These are phyloP conservation scores for Penicillium cataractarum DNA, from an alignment of 495 filamentous ascomycete species.

Conservation along the genomic window DNA sequence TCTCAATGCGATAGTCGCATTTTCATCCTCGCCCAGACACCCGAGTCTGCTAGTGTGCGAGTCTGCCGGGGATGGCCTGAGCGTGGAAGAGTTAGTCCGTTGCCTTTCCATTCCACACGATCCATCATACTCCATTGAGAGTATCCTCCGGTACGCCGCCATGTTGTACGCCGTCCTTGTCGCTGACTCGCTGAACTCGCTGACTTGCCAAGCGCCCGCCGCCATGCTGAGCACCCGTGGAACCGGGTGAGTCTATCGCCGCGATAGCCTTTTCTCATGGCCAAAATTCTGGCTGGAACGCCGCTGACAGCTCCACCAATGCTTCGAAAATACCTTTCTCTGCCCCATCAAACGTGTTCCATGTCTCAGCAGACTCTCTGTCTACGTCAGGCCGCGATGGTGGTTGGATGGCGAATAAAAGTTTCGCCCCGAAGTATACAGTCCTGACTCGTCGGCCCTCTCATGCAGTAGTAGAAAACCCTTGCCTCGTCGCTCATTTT, in stretches of 20 bases:
- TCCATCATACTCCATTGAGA: background rate
- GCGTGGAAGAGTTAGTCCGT: constrained; percentile 6
- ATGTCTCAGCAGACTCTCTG: constrained; percentile 15
- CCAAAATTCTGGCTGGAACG: background rate
- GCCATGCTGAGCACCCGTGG: constrained; percentile 4
- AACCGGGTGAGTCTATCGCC: constrained; percentile 11
- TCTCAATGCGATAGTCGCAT: constrained; percentile 23
- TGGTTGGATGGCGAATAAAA: constrained; percentile 13
- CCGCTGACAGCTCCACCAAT: constrained; percentile 20
- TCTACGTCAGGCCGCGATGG: constrained; percentile 16
- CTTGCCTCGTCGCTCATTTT: constrained; percentile 31
- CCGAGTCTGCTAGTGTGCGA: too few relatives aligned
- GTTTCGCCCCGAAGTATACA: constrained; percentile 19
- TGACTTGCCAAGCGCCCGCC: constrained; percentile 11
- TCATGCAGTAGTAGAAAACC: constrained; percentile 25
- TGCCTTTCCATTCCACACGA: constrained; percentile 16
- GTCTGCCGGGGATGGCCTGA: constrained; percentile 2
- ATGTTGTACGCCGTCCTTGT: constrained; percentile 1
- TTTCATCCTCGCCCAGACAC: background rate
- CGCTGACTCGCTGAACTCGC: constrained; percentile 8
- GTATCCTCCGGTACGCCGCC: background rate
- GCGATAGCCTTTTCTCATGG: constrained; percentile 5
- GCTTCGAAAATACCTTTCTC: constrained; percentile 17
- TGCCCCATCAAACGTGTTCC: background rate
- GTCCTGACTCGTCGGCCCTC: background rate